Evolutionary conservation across 768 basidiomycete species (phyloP), one percentile per base, ranked within the genome.

Genomic region (Fibroporia radiculosa): DNA sequence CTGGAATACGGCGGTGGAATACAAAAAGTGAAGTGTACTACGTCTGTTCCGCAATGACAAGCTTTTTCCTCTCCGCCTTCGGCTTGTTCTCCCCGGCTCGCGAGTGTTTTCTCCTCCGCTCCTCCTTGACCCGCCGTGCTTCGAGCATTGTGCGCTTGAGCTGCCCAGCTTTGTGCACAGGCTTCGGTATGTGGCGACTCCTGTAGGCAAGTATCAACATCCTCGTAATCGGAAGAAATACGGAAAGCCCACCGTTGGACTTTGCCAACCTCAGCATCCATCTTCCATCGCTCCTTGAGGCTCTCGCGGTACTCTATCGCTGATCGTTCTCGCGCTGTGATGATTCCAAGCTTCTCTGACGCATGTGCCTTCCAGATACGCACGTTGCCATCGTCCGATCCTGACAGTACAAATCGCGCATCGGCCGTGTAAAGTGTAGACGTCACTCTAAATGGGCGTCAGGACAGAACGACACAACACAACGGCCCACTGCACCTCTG

Each of bases 71-170:
- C 72, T 93, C 93, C 31, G 92, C 78, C 60, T 85, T 89, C 7
- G 95, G 95, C 59, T 92, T 96, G 64, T 64, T 77, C 61, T 82
- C 80, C 34, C 92, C 93, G 11, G 79, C 80, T 22, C 91, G 74
- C 6, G 93, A 85, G 62, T 98, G 95, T 58, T 82, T 84, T 61
- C 93, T 71, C 51, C 95, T 72, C 52, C 93, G 77, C 61, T 97
- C 93, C 57, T 99, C 93, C 68, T 96, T 97, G 73, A 85, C 87
- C 46, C 84, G 77, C 33, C 72, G 71, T 3, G 92, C 83, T 24
- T 93, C 93, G 59, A 95, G 62, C 93, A 98, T 97, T 33, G 91
- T 90, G 47, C 80, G 73, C 66, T 96, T 93, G 68, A 96, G 82
- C 58, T 84, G 80, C 31, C 77, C 69, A 1, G 93, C 87, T 56